Conservation (phyloP, 495 filamentous ascomycete genomes). For the Astrothelium subdiscretum region DNA sequence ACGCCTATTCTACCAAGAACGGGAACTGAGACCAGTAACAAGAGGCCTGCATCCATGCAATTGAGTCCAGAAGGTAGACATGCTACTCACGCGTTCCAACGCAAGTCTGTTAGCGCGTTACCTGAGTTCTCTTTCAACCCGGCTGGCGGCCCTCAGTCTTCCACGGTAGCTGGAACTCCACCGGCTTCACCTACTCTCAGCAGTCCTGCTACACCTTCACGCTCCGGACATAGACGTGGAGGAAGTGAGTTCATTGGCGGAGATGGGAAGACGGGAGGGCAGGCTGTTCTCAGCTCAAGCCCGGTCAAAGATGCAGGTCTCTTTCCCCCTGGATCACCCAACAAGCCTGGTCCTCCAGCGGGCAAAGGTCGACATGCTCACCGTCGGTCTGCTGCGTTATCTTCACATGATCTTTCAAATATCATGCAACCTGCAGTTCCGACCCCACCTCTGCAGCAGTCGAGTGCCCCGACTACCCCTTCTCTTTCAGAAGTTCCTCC, state of each 20-base stretch:
- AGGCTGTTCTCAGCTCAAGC: constrained; percentile 47
- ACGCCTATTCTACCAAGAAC: constrained; percentile 13
- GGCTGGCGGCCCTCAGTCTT: constrained; percentile 12
- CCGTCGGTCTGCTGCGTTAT: constrained; percentile 75
- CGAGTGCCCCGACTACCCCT: constrained; percentile 59
- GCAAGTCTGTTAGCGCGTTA: constrained; percentile 20
- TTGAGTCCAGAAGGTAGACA: constrained; percentile 5
- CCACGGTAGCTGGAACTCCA: constrained; percentile 13
- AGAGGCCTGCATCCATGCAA: not conserved
- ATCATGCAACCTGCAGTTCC: constrained; percentile 51
- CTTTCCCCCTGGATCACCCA: constrained; percentile 35
- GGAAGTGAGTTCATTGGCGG: constrained; percentile 72
- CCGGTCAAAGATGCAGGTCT: constrained; percentile 49
- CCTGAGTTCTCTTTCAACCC: constrained; percentile 31
- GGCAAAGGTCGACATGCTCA: constrained; percentile 65
- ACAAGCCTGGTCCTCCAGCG: constrained; percentile 33
- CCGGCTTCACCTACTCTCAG: constrained; percentile 20
- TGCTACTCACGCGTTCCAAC: constrained; percentile 8
- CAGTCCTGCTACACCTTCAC: constrained; percentile 25
- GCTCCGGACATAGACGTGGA: constrained; percentile 53
- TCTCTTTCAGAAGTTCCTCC: not conserved
- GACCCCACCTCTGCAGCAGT: constrained; percentile 35
- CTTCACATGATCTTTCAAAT: constrained; percentile 66
- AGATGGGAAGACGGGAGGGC: constrained; percentile 47
- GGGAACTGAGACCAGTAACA: not conserved